phyloP scores from a whole-genome alignment of 139 green algal genomes.

The Haematococcus lacustris region DNA sequence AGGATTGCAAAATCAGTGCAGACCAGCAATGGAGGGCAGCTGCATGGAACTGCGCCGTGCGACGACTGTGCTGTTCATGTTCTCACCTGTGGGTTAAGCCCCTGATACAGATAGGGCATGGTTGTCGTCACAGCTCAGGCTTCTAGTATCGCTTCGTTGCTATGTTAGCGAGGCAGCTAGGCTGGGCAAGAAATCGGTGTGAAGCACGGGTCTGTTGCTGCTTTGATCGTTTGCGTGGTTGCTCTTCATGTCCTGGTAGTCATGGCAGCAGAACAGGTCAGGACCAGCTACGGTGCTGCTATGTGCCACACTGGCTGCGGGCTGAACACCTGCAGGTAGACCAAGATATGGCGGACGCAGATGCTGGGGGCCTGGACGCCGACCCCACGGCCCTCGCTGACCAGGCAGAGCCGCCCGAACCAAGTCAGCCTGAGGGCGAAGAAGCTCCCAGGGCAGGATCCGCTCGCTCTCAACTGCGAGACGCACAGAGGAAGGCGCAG shows the following conservation, averaged over 20 bases:
- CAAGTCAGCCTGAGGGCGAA: background rate
- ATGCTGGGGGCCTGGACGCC: background rate
- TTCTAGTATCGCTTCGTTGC: too few species aligned
- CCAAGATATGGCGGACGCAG: slow-evolving; percentile 9
- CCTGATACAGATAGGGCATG: too few species aligned
- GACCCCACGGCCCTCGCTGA: background rate
- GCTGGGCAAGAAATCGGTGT: background rate
- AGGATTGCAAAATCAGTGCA: too few species aligned
- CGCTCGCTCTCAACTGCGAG: slow-evolving; percentile 7
- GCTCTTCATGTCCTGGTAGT: too few species aligned
- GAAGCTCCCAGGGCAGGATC: background rate
- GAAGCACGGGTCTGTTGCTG: too few species aligned
- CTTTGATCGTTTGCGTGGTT: too few species aligned
- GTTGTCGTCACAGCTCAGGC: too few species aligned
- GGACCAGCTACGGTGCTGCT: background rate
- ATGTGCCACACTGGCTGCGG: background rate
- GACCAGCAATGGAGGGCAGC: too few species aligned
- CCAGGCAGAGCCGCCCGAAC: background rate
- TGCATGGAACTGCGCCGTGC: too few species aligned
- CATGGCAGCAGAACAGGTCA: background rate
- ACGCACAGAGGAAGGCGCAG: background rate
- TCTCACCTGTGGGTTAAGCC: too few species aligned
- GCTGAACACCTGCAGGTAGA: background rate
- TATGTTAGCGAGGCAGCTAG: background rate
- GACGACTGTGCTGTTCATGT: too few species aligned